Percentiles rank a stretch among this genome's conserved stretches.
phyloP scores from a whole-genome alignment of 2,329 filamentous ascomycete genomes.

The Colletotrichum magnum region DNA sequence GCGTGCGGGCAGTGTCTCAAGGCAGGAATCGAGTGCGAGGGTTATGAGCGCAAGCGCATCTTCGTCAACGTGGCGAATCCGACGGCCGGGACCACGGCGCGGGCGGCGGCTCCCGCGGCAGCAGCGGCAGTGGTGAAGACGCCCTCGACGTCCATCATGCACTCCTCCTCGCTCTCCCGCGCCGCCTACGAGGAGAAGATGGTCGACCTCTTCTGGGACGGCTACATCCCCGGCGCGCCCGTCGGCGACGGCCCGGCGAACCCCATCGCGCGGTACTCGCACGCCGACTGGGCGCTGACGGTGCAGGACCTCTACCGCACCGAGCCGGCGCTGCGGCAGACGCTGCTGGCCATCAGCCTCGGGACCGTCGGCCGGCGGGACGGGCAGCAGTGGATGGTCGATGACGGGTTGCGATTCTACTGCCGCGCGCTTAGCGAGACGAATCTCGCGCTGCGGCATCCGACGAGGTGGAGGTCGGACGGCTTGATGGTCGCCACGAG shows the following conservation, averaged over 20 bases:
- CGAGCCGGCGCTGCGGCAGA: slow-evolving; percentile 37
- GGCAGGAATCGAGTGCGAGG: slow-evolving; percentile 37
- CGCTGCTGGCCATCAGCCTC: slow-evolving; percentile 43
- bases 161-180: slow-evolving; percentile 23
- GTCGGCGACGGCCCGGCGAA: slow-evolving; percentile 1
- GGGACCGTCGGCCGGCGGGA: slow-evolving; percentile 43
- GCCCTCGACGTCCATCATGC: background rate
- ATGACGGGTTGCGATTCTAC: slow-evolving; percentile 43
- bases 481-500: slow-evolving; percentile 35
- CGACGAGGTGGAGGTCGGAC: slow-evolving; percentile 34
- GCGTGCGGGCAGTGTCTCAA: slow-evolving; percentile 42
- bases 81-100: background rate
- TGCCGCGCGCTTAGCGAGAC: slow-evolving; percentile 40
- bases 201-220: slow-evolving; percentile 40
- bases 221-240: slow-evolving; percentile 37
- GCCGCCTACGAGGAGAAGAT: slow-evolving; percentile 39
- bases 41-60: slow-evolving; percentile 41
- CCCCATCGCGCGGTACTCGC: slow-evolving; percentile 22
- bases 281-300: slow-evolving; percentile 43
- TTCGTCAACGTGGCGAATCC: slow-evolving; percentile 40
- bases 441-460: slow-evolving; percentile 19
- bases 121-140: no score
- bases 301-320: slow-evolving; percentile 42
- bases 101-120: background rate
- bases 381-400: slow-evolving; percentile 40